Evolutionary conservation across 495 filamentous ascomycete species (phyloP), one percentile per base, ranked within the genome.

Genomic region (Tuber magnatum): DNA sequence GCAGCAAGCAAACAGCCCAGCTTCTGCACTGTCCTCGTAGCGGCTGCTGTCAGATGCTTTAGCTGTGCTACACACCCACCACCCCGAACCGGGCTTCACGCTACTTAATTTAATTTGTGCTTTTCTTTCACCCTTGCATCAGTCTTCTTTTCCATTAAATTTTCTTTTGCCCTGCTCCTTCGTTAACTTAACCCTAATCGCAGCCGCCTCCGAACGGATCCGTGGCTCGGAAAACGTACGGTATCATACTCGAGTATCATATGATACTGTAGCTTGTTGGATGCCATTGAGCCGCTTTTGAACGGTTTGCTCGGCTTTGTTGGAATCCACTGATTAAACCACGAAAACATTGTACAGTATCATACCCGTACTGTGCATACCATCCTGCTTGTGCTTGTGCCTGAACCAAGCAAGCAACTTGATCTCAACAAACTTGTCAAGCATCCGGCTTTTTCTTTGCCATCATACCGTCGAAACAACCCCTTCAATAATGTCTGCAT

Each of bases 401-500:
- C n/a, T n/a, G n/a, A n/a, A n/a, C n/a, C 56, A 32, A 18, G 28
- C 28, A 20, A 35, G 28, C 28, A 65, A 65, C 56, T 5, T 35
- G 16, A 65, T 18, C 56, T 20, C 56, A 65, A 65, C 56, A 65
- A 65, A 20, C 56, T 35, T 14, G 12, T 65, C 28, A 61, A 12
- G 28, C 32, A 32, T 61, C 28, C 51, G n/a, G 28, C 28, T 61
- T 10, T 56, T 56, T 56, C 48, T 61, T 61, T 61, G 3, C 51
- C 14, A 61, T 32, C 56, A 35, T 65, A 35, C 4, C 56, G 35
- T 65, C 14, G 14, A 35, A 65, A 35, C 56, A 35, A 20, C 56
- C 4, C 7, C 5, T 35, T 35, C 41, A 48, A 32, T n/a, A 71
- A 79, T 79, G 77, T 51, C 80, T 42, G 73, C 80, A 65, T 65